Evolutionary conservation across 129 eudicot species (phyloP).

Genomic region (Dittrichia graveolens): DNA sequence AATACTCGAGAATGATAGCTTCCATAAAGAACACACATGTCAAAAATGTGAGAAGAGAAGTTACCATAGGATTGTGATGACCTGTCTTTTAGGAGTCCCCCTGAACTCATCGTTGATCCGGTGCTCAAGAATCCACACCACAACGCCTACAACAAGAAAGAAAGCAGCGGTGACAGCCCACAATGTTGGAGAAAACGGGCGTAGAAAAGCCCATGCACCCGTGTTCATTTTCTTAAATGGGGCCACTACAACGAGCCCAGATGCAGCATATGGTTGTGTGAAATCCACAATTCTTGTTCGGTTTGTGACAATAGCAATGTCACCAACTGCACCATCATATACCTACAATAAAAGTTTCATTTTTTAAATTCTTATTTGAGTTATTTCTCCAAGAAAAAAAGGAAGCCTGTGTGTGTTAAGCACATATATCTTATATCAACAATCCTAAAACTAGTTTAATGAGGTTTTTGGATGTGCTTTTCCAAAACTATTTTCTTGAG

Average conservation of each 20-base stretch:
- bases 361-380: background rate
- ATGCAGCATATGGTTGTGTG: slow-evolving; percentile 79
- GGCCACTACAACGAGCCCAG: slow-evolving; percentile 87
- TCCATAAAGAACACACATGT: too few species aligned
- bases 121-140: slow-evolving; percentile 91
- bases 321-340: slow-evolving; percentile 90
- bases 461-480: background rate
- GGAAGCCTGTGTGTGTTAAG: background rate
- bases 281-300: slow-evolving; percentile 84
- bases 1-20: too few species aligned
- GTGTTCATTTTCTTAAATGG: slow-evolving; percentile 72
- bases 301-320: slow-evolving; percentile 73
- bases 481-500: too few species aligned
- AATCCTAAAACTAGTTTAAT: background rate
- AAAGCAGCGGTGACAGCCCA: slow-evolving; percentile 80
- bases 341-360: slow-evolving; percentile 31
- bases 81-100: slow-evolving; percentile 76
- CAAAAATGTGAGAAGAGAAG: too few species aligned
- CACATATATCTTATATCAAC: background rate
- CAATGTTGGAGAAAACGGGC: slow-evolving; percentile 73
- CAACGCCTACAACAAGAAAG: slow-evolving; percentile 72
- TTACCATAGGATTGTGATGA: slow-evolving; percentile 81
- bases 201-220: slow-evolving; percentile 89
- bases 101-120: slow-evolving; percentile 83
- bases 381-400: background rate